Base-by-base conservation (phyloP, 352 stramenopile species). In the Globisporangium alternatum region DNA sequence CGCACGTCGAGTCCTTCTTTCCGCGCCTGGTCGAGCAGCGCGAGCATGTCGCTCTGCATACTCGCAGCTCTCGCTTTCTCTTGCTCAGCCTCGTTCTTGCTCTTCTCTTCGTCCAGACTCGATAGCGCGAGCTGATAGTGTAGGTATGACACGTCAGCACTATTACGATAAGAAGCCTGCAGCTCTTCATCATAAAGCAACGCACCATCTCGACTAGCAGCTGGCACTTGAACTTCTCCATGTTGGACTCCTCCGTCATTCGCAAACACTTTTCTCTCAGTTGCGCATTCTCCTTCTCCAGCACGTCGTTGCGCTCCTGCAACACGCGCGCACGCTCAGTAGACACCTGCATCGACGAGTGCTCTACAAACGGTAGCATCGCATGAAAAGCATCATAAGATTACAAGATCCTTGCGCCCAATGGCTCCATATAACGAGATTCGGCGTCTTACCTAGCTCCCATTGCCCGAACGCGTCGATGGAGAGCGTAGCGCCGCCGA, bases 161-260 rank as follows among this genome's bases (percentile, higher is more conserved):
- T 37, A 37, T 37, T 37, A 37, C 31, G 8, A 37, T 3, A 37
- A 37, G 31, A 37, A 37, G 31, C 3, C 31, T 10, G 8, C 31
- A 37, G 31, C 3, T 37, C 31, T 41, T 41, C 35, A 41, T 41
- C 12, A 12, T 39, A 39, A 48, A 15, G 17, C 1, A 9, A 58
- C 65, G 56, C 63, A 90, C 85, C 87, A 96, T 96, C 61, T 96
- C 87, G 8, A 96, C 74, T 56, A 96, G 81, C 33, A 96, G 69
- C 60, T 94, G 83, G 59, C 85, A 92, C 65, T 92, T 96, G 65
- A 96, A 96, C 59, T 93, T 93, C 51, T 92, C 84, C 81, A 96
- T 91, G 63, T 93, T 93, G 47, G 77, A 88, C 51, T 94, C 87
- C 49, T 94, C 83, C 2, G 71, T 82, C 62, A 94, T 72, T 17